Conservation (phyloP, 768 basidiomycete genomes). For the Rossbeevera mucosa region DNA sequence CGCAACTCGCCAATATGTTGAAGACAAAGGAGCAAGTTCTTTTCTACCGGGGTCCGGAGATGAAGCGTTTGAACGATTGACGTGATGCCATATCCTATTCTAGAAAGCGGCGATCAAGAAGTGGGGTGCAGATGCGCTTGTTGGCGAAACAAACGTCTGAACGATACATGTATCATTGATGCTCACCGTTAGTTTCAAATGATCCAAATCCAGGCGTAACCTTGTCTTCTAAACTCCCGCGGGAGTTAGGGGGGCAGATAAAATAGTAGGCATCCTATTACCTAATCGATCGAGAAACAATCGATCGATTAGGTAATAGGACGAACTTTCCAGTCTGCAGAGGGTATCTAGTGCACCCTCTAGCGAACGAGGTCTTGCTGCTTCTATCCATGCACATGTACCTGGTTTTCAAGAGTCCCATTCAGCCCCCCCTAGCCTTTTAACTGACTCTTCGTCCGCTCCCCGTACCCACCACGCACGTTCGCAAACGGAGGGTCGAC, state of each 20-base stretch:
- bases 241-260: background rate
- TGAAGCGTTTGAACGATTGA: background rate
- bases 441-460: conserved; percentile 29
- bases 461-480: conserved; percentile 45
- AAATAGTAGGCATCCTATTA: background rate
- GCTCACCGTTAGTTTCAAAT: background rate
- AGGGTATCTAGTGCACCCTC: conserved; percentile 17
- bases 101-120: background rate
- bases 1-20: background rate
- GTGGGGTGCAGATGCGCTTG: background rate
- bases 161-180: no score
- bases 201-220: no score
- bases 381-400: conserved; percentile 57
- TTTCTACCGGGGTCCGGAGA: background rate
- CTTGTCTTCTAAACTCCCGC: background rate
- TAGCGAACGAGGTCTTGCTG: conserved; percentile 36
- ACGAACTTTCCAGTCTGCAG: conserved; percentile 18
- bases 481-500: conserved; percentile 53
- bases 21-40: background rate
- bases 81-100: background rate
- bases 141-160: background rate
- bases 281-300: background rate
- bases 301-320: no score
- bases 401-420: conserved; percentile 33
- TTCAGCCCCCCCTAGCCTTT: conserved; percentile 33